Base-by-base conservation (phyloP, 2,329 filamentous ascomycete species). In the Leptographium flavum region DNA sequence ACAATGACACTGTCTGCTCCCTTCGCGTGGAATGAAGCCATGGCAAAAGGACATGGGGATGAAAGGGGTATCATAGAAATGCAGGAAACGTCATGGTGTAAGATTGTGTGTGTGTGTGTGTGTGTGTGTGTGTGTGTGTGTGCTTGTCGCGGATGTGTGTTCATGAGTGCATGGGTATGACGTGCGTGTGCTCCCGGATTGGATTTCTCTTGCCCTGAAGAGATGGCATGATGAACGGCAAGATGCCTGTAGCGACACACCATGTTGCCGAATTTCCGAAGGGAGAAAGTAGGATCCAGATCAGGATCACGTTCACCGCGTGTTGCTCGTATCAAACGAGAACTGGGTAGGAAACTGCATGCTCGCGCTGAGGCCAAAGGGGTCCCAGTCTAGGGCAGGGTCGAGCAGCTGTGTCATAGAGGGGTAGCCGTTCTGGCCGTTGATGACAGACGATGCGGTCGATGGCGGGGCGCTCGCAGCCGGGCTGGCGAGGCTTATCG, bases 261-360 rank as follows among this genome's bases (percentile, higher is more conserved):
- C 22, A 39, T 19, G 14, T 25, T 17, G 22, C 9, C 15, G 36
- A 10, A 22, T 25, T 11, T 15, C 21, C 13, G 13, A 39, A 27
- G 14, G 19, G 14, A 9, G 15, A 23, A 19, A 21, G 22, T 25
- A 15, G 13, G 13, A 37, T 23, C 31, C 35, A 37, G 35, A 25
- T 19, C 15, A 19, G 21, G 13, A 37, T 15, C 13, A 21, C 35
- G 10, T 37, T 50, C 48, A 68, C 52, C 66, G 59, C 60, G 67
- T 72, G 53, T 73, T 75, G 58, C 71, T 68, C 42, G 74, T 76
- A 50, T 81, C 77, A 58, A 86, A 87, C 43, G 79, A 76, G 62
- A 88, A 92, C 46, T 85, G 83, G 2, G 82, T 84, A 11, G 87
- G 87, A 56, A 94, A 94, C 53, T 90, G 85, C 90, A 94, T 94